A percentile compares a stretch with the other conserved stretches of the same genome.
Evolutionary conservation across 768 basidiomycete genomes (phyloP).

Genomic region (Mycena chlorophos): DNA sequence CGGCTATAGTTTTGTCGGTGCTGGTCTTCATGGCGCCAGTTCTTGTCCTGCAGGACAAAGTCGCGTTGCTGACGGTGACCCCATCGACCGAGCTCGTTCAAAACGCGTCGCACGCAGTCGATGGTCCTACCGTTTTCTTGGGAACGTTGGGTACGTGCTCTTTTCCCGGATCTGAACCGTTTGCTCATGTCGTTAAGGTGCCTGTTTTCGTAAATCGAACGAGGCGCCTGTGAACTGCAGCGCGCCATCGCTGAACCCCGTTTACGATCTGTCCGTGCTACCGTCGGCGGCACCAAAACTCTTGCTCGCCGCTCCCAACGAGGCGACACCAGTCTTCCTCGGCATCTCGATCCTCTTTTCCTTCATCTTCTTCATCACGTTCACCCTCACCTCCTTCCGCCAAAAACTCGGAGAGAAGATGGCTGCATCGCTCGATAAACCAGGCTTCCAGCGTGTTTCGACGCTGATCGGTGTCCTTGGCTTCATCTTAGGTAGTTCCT

Average conservation of each 20-base stretch:
- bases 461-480: slow-evolving; percentile 78
- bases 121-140: slow-evolving; percentile 69
- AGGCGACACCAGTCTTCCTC: slow-evolving; percentile 63
- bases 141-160: slow-evolving; percentile 61
- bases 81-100: slow-evolving; percentile 48
- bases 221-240: slow-evolving; percentile 57
- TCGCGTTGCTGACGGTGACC: slow-evolving; percentile 63
- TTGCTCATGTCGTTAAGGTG: slow-evolving; percentile 46
- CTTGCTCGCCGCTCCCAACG: slow-evolving; percentile 58
- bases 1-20: slow-evolving; percentile 63
- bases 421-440: slow-evolving; percentile 52
- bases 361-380: slow-evolving; percentile 62
- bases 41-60: slow-evolving; percentile 57
- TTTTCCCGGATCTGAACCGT: neutral
- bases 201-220: slow-evolving; percentile 58
- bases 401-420: slow-evolving; percentile 59
- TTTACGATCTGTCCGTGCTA: slow-evolving; percentile 66
- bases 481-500: slow-evolving; percentile 64
- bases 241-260: slow-evolving; percentile 50
- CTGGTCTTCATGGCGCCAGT: slow-evolving; percentile 71
- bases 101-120: slow-evolving; percentile 39
- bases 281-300: slow-evolving; percentile 55
- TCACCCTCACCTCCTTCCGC: slow-evolving; percentile 65
- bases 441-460: slow-evolving; percentile 54
- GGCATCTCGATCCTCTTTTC: slow-evolving; percentile 60